Conservation (phyloP, 2,329 filamentous ascomycete species). For the Colletotrichum musicola region DNA sequence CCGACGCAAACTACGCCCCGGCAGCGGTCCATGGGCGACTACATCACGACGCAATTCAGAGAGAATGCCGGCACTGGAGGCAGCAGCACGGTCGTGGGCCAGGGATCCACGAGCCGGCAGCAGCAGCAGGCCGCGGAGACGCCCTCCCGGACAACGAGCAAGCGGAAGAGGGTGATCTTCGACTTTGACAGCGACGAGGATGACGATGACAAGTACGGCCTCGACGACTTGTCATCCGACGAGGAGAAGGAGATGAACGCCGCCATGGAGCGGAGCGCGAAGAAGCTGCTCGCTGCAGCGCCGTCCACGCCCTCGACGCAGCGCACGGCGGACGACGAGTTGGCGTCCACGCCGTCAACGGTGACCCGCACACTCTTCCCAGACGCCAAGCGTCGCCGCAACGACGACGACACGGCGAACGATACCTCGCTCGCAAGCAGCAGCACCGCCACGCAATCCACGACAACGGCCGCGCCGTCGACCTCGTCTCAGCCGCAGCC, state of each 20-base stretch:
- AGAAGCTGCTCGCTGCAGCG: slow-evolving; percentile 38
- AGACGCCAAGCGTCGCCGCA: slow-evolving; percentile 48
- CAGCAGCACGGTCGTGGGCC: not conserved
- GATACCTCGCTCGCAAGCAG: slow-evolving; percentile 31
- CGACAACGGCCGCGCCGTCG: slow-evolving; percentile 33
- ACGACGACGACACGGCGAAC: slow-evolving; percentile 44
- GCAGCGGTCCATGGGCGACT: slow-evolving; percentile 35
- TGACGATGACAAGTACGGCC: slow-evolving; percentile 31
- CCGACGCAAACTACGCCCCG: slow-evolving; percentile 39
- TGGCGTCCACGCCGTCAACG: slow-evolving; percentile 49
- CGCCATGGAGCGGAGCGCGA: slow-evolving; percentile 52
- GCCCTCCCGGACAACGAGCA: slow-evolving; percentile 39
- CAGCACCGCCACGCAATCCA: slow-evolving; percentile 38
- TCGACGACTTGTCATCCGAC: slow-evolving; percentile 53
- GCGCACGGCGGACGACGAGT: slow-evolving; percentile 42
- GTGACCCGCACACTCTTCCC: slow-evolving; percentile 53
- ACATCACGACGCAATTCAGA: slow-evolving; percentile 7
- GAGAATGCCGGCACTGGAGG: not conserved
- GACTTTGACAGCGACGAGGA: slow-evolving; percentile 44
- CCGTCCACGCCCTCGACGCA: slow-evolving; percentile 44
- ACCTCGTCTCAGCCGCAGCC: slow-evolving; percentile 10
- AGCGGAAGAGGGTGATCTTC: slow-evolving; percentile 47
- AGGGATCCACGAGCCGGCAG: not conserved
- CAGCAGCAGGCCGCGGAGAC: slow-evolving; percentile 31
- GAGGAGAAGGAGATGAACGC: slow-evolving; percentile 53